Percentiles rank a stretch among this genome's conserved stretches.
Evolutionary conservation across 2,329 filamentous ascomycete genomes (phyloP).

Genomic region (Monilinia fructicola): DNA sequence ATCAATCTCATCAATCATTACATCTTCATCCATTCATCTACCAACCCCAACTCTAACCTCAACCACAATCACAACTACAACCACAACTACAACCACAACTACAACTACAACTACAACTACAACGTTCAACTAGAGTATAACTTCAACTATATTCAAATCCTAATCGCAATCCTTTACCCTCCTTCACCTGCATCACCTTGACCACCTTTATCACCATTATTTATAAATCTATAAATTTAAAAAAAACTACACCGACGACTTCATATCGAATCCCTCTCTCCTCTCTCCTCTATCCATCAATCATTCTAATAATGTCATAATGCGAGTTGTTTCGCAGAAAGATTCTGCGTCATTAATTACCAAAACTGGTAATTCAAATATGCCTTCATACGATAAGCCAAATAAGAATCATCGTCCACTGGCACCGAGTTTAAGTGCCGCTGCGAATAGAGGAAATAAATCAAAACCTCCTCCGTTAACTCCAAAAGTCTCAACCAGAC

Average conservation of each 20-base stretch:
- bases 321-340: constrained; percentile 44
- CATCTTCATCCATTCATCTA: too few species aligned
- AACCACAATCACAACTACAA: neutral
- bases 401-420: constrained; percentile 50
- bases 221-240: neutral
- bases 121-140: neutral
- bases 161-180: too few species aligned
- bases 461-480: constrained; percentile 54
- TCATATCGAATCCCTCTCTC: constrained; percentile 18
- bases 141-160: too few species aligned
- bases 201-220: too few species aligned
- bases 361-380: constrained; percentile 38
- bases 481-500: constrained; percentile 53
- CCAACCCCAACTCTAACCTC: neutral
- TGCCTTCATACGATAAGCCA: constrained; percentile 53
- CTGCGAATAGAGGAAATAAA: constrained; percentile 54
- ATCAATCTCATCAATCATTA: too few species aligned
- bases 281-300: constrained; percentile 13
- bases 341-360: constrained; percentile 30
- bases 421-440: constrained; percentile 67
- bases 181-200: neutral
- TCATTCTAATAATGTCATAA: constrained; percentile 47
- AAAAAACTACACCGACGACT: constrained; percentile 4
- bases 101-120: neutral
- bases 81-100: too few species aligned